Base-by-base conservation (phyloP, 2,329 filamentous ascomycete genomes). In the Malbranchea zuffiana region DNA sequence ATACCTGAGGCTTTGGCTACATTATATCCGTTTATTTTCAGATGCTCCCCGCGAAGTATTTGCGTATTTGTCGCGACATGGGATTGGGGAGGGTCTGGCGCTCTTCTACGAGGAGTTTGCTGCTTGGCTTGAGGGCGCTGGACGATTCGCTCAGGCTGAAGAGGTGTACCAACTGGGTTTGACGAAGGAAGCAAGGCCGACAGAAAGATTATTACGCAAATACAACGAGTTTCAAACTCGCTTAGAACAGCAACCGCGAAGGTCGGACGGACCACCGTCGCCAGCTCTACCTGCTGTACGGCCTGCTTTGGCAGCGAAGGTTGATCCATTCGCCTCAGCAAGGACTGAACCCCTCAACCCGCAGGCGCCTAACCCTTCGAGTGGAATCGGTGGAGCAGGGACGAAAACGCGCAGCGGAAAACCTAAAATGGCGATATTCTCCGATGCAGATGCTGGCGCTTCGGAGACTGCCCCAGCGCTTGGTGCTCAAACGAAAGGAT, bases 71-170 rank as follows among this genome's bases (percentile, higher is more conserved):
- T 80, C 88, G 8, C 81, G 87, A 34, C 86, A 98, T 55, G 72
- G 71, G 44, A 84, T 98, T 42, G 90, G 88, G 43, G 86, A 95
- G 52, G 68, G 71, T 1, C 71, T 98, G 2, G 90, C 90, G 1
- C 67, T 96, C 3, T 98, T 86, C 59, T 98, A 98, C 60, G 90
- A 98, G 57, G 90, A 96, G 54, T 98, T 93, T 55, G 87, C 90
- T 1, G 81, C 77, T 1, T 96, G 87, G 84, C 68, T 98, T 5
- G 90, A 98, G 63, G 70, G 75, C 23, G 82, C 79, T 5, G 82
- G 78, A 10, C 71, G 88, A 45, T 95, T 85, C 82, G 72, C 69
- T 15, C 90, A 98, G 58, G 88, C 90, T 1, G 86, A 94, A 50
- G 90, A 98, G 58, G 82, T 98, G 1, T 96, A 92, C 57, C 78